Base-by-base conservation (phyloP, 2,329 filamentous ascomycete genomes). In the Talaromyces rugulosus region DNA sequence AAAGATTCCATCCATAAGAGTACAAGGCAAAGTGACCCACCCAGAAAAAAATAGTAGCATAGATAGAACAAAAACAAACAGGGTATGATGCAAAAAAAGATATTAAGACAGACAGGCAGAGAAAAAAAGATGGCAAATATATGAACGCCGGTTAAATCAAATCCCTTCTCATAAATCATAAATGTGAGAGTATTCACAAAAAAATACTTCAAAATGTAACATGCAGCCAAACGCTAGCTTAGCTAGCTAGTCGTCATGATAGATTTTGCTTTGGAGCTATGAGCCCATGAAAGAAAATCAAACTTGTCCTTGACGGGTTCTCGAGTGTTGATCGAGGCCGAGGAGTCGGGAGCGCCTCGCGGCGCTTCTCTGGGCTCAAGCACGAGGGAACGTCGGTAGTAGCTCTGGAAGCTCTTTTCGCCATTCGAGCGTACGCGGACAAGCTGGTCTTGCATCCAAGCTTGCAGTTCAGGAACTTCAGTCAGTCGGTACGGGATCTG, bases 401-500 rank as follows among this genome's bases (percentile, higher is more conserved):
- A 87, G 65, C 82, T 83, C 66, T 87, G 85, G 14, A 87, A 83
- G 68, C 85, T 87, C 63, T 84, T 82, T 60, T 87, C 82, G 59
- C 86, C 85, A 23, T 80, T 83, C 12, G 79, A 83, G 62, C 90
- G 89, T 53, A 97, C 91, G 31, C 89, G 87, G 54, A 86, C 80
- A 57, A 97, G 87, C 74, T 97, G 90, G 27, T 86, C 83, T 65
- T 93, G 86, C 74, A 99, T 87, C 94, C 94, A 99, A 28, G 94
- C 89, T 74, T 98, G 94, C 73, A 99, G 84, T 69, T 98, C 94
- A 0, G 90, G 87, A 4, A 98, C 82, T 71, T 95, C 89, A 1
- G 85, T 84, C 18, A 99, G 84, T 6, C 89, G 86, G 74, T 98
- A 98, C 0, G 93, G 92, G 23, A 96, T 91, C 77, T 99, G 95